A percentile compares a stretch with the other conserved stretches of the same genome.
Conservation (phyloP, 73 alveolate species). For the Tetrahymena malaccensis region DNA sequence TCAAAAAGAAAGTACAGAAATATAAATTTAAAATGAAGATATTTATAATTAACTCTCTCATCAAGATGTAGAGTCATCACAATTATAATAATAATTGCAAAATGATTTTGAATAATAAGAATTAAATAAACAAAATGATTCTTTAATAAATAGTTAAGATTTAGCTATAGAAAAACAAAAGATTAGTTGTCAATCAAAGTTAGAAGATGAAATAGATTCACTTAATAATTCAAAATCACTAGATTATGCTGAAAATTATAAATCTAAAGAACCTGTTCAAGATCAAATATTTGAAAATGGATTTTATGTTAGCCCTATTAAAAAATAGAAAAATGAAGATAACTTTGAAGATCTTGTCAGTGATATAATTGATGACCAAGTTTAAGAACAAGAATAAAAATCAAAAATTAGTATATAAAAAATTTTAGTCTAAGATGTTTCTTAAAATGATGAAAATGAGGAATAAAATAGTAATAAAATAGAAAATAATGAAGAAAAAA, state of each 20-base stretch:
- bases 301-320: not conserved
- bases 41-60: too few relatives aligned
- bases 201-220: not conserved
- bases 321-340: not conserved
- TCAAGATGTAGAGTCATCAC: too few relatives aligned
- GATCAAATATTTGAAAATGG: not conserved
- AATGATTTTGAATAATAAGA: not conserved
- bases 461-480: not conserved
- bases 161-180: too few relatives aligned
- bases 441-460: not conserved
- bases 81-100: too few relatives aligned
- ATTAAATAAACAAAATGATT: not conserved
- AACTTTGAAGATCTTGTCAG: not conserved
- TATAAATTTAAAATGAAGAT: too few relatives aligned
- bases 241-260: not conserved
- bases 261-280: not conserved
- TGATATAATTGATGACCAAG: not conserved
- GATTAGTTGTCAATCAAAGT: not conserved
- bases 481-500: not conserved
- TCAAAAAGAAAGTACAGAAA: too few relatives aligned
- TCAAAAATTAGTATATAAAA: not conserved
- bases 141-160: too few relatives aligned
- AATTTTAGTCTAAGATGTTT: not conserved
- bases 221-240: not conserved
- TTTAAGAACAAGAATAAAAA: not conserved